These are phyloP conservation scores for Yamadazyma taylorii DNA, from an alignment of 1,139 yeast species.

Conservation along the genomic window DNA sequence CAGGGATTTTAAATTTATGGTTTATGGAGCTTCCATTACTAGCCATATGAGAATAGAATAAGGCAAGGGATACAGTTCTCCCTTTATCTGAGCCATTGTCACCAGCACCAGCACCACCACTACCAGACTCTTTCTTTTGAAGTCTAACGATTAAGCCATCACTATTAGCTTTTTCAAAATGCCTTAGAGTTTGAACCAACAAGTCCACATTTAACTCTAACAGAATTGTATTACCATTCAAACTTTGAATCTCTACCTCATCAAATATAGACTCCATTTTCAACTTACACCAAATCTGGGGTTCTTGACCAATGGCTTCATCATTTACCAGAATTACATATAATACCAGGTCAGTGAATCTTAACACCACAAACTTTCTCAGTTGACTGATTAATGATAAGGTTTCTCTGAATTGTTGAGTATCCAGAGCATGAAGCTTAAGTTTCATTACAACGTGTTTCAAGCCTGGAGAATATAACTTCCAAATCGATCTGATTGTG, in stretches of 20 bases:
- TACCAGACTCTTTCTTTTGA: conserved; percentile 43
- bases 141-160: conserved; percentile 53
- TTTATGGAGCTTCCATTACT: conserved; percentile 36
- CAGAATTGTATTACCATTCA: conserved; percentile 49
- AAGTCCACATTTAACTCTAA: conserved; percentile 59
- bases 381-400: conserved; percentile 31
- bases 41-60: conserved; percentile 45
- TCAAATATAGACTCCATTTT: conserved; percentile 46
- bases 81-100: conserved; percentile 24
- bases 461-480: too few relatives aligned
- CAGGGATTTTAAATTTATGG: conserved; percentile 62
- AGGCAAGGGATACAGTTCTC: conserved; percentile 52
- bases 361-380: conserved; percentile 35
- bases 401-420: conserved; percentile 30
- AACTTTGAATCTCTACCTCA: conserved; percentile 45
- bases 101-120: too few relatives aligned
- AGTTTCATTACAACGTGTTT: conserved; percentile 29
- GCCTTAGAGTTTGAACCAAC: conserved; percentile 51
- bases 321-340: conserved; percentile 49
- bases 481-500: too few relatives aligned
- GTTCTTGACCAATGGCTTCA: conserved; percentile 45
- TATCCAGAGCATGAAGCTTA: conserved; percentile 31
- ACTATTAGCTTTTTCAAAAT: conserved; percentile 53
- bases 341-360: conserved; percentile 49
- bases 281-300: conserved; percentile 63